Evolutionary conservation across 2,329 filamentous ascomycete genomes (phyloP).

Genomic region (Stemphylium lycopersici): DNA sequence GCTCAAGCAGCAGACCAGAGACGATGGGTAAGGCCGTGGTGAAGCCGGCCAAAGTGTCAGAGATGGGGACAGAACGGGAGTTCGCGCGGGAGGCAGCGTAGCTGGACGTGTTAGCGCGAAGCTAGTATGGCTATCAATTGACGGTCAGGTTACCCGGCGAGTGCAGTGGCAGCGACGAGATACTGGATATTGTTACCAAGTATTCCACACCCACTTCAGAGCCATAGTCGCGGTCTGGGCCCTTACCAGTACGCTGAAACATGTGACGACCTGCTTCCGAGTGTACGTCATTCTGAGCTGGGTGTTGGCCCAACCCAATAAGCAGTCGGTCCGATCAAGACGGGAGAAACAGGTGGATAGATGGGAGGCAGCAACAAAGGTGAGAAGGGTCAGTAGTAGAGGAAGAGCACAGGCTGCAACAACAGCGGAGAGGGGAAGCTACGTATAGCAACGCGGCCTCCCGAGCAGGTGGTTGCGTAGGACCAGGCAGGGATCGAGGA

Average conservation of each 20-base stretch:
- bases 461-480: slow-evolving; percentile 6
- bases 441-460: slow-evolving; percentile 4
- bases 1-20: slow-evolving; percentile 52
- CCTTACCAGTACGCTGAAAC: slow-evolving; percentile 47
- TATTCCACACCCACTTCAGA: neutral
- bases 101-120: slow-evolving; percentile 24
- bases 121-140: neutral
- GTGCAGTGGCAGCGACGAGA: slow-evolving; percentile 48
- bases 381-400: neutral
- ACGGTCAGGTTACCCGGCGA: slow-evolving; percentile 42
- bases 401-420: neutral
- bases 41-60: slow-evolving; percentile 49
- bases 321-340: neutral
- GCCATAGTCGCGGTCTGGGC: neutral
- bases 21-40: slow-evolving; percentile 52
- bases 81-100: slow-evolving; percentile 40
- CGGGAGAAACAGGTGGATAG: neutral
- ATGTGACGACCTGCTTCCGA: slow-evolving; percentile 48
- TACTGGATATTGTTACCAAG: slow-evolving; percentile 41
- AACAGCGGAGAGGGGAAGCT: neutral
- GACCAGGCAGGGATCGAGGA: slow-evolving; percentile 3
- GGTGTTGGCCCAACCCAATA: neutral
- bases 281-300: slow-evolving; percentile 42
- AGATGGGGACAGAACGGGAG: slow-evolving; percentile 51
- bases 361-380: neutral